Evolutionary conservation across 1,284 basidiomycete genomes (phyloP), one percentile per base, ranked within the genome.

Genomic region (Apiotrichum mycotoxinovorans): DNA sequence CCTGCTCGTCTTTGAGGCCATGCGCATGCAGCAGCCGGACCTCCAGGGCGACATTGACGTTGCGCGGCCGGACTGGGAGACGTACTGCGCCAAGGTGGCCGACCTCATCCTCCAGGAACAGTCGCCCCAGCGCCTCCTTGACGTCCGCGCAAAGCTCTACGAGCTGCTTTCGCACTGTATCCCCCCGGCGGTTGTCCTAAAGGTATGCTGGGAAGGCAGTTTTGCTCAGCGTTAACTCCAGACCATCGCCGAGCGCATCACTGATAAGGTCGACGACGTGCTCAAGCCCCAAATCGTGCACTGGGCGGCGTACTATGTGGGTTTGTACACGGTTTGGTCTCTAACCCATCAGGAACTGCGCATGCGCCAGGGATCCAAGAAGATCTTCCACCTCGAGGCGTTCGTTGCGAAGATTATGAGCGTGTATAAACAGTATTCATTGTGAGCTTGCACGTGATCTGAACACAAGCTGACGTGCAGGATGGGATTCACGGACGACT

Each of bases 21-120:
- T 98, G 68, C 91, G 91, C 69, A 96, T 97, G 87, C 93, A 97
- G 78, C 87, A 85, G 87, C 84, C 89, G 42, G 86, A 91, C 73
- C 80, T 93, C 46, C 82, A 83, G 23, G 76, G 74, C 15, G 86
- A 87, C 49, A 80, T 93, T 50, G 82, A 84, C 40, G 89, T 92
- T 50, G 91, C 94, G 17, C 92, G 96, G 77, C 94, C 96, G 15
- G 96, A 99, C 71, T 99, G 96, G 96, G 95, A 99, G 77, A 88
- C 88, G n/a, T 98, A 97, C 73, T 94, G 92, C 66, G 82, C 87
- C 65, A 91, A 93, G 73, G 87, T 97, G 15, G 94, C 90, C n/a
- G 91, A 95, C 72, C 76, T 89, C 68, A 95, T 98, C 66, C 79
- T 98, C n/a, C 82, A 85, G 64, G 91, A 97, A 69, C 96, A 98